Conservation (phyloP, 768 basidiomycete species). For the Nidularia sp. region DNA sequence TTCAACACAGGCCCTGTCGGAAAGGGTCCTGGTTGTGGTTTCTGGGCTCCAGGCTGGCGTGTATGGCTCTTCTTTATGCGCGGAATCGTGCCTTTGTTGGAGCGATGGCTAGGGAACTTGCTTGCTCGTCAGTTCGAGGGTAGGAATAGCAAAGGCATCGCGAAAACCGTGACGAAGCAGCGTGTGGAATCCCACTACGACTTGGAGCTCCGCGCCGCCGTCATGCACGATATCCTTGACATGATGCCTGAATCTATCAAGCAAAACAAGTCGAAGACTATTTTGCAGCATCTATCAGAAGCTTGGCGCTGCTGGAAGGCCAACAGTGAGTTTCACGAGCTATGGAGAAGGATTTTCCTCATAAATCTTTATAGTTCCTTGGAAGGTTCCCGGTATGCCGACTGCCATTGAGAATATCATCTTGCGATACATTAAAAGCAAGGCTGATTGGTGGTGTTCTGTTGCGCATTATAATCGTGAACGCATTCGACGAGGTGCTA, state of each 20-base stretch:
- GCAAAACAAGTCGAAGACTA: conserved; percentile 99
- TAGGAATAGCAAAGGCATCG: conserved; percentile 92
- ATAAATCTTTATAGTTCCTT: too few relatives aligned
- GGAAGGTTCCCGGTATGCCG: conserved; percentile 99
- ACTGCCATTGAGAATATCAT: conserved; percentile 99
- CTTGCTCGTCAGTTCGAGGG: conserved; percentile 99
- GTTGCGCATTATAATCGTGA: conserved; percentile 98
- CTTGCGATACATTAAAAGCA: conserved; percentile 97
- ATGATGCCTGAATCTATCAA: conserved; percentile 99
- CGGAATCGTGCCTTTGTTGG: conserved; percentile 95
- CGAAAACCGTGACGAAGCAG: conserved; percentile 99
- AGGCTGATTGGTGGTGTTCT: conserved; percentile 99
- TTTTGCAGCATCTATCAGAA: conserved; percentile 95
- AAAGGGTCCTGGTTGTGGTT: conserved; percentile 97
- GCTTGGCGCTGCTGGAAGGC: conserved; percentile 99
- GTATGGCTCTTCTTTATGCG: conserved; percentile 99
- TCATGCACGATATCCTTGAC: conserved; percentile 99
- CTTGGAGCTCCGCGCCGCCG: conserved; percentile 93
- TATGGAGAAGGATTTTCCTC: too few relatives aligned
- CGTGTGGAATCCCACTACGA: conserved; percentile 99
- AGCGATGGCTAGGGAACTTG: conserved; percentile 96
- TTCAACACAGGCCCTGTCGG: conserved; percentile 99
- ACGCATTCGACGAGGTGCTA: conserved; percentile 94
- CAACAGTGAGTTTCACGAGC: too few relatives aligned
- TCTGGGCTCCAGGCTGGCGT: conserved; percentile 99